Base-by-base conservation (phyloP, 176 grass and related monocot genomes). In the Puccinellia tenuiflora region DNA sequence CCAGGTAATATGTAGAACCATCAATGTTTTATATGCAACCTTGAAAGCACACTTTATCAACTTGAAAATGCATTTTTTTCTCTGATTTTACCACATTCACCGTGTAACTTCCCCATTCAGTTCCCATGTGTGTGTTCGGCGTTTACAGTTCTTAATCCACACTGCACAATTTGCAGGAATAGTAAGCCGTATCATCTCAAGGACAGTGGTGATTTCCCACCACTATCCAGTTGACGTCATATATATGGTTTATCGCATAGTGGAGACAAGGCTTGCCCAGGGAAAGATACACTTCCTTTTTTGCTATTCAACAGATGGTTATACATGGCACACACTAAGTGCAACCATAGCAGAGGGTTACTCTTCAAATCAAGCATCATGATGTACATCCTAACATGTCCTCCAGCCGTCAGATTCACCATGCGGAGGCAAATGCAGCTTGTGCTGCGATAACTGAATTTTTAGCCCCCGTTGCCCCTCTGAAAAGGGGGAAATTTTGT, bases 161-260 rank as follows among this genome's bases (percentile, higher is more conserved):
- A 63, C 63, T 72, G 59, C 39, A 89, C 30, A 77, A 64, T 62
- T 71, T 72, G 60, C 83, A 95, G 96, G 88, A 81, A 67, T 68
- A 81, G 11, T 72, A 75, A 88, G 75, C 72, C 68, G 50, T 98
- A 95, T 83, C 79, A 53, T 76, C 92, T 98, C 22, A 98, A 93
- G 83, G 91, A 98, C 77, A 90, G 88, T 18, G 83, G 68, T 22
- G 96, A 98, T 73, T 98, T 98, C 79, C 96, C 96, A 30, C 92
- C 96, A 59, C 85, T 98, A 56, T 83, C 86, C 6, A 84, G 89
- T 81, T 98, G 79, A 91, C 15, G 11, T 15, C 61, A 43, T 76
- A 50, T 76, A 50, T 26, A 30, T 72, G 48, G 53, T 80, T 79
- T 47, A 43, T 31, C 57, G 8, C 62, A 25, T 73, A 72, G 68